Base-by-base conservation (phyloP, 345 rosid genomes). In the Syzygium aqueum region DNA sequence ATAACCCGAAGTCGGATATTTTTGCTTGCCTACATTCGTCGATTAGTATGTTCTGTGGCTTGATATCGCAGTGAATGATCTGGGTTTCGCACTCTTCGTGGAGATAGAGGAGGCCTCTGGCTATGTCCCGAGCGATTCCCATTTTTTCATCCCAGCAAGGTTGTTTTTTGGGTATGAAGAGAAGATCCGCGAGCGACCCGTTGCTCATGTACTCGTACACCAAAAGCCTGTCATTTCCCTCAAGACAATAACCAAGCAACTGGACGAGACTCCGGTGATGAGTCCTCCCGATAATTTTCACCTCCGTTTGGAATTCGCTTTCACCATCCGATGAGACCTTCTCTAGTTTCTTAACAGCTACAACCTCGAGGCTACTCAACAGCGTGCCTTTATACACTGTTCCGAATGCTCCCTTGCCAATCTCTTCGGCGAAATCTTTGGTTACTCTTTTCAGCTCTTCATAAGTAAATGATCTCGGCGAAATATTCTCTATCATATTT, bases 1-100 rank as follows among this genome's bases (percentile, higher is more conserved):
- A 90, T 84, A 90, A 52, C 84, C 91, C 89, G 10, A 91, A 89
- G 63, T 91, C 91, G 0, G 91, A 85, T 37, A 91, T 87, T 86
- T 86, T 90, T 2, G 90, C 88, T 54, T 52, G 10, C 17, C 43
- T 65, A 23, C 61, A 12, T 59, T 90, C 88, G 23, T 90, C 88
- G 53, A 90, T 88, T 51, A 88, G 88, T 65, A 89, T 90, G 80
- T 89, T 87, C 25, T 80, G 87, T 16, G 91, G 90, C 53, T 92
- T 90, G 28, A 91, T 87, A 53, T 90, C 89, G 16, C 91, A 91
- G 53, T 88, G 91, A 85, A 90, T 88, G 87, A 92, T 90, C 57
- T 88, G 90, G 1, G 89, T 86, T 65, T 89, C 84, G 6, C 90
- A 90, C 59, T 88, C 91, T 57, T 90, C 90, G 1, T 89, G 91